Evolutionary conservation across 2,329 filamentous ascomycete species (phyloP), one percentile per base, ranked within the genome.

Genomic region (Ascocoryne sarcoides): DNA sequence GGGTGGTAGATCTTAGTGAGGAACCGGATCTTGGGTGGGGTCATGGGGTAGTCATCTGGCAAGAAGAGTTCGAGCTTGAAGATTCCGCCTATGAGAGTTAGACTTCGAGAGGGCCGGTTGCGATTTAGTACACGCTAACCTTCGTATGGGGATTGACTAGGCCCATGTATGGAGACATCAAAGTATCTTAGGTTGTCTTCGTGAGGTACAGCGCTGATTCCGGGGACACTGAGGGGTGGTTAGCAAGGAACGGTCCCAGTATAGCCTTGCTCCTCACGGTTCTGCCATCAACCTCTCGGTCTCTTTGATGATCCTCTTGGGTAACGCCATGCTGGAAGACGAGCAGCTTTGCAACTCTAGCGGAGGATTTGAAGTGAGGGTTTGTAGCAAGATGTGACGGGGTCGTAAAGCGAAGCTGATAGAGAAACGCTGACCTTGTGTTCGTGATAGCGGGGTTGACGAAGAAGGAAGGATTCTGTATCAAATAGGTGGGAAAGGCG

Each of bases 1-100:
- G 92, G 92, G 63, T 98, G 93, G 66, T 96, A 98, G 64, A 98
- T 96, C 68, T 95, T 95, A 55, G 93, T 98, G 37, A 98, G 73
- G 66, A 98, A 98, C 40, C 92, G 85, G 60, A 98, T 95, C 72
- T 95, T 95, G 33, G 92, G 92, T 39, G 92, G 90, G 23, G 88
- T 95, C 92, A 98, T 98, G 31, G 92, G 92, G 63, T 98, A 98
- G 68, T 98, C 92, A 59, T 98, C 92, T 32, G 93, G 93, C 17
- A 98, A 75, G 64, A 98, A 98, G 15, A 98, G 79, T 65, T 98
- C 92, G 47, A 96, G 82, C 65, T 93, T 90, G 73, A 98, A 98
- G 49, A 95, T 75, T 36, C 93, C 92, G 20, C 58, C 59, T 61
- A 39, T 20, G n/a, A 12, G 7, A 14, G 10, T 40, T 34, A 40